Evolutionary conservation across 495 filamentous ascomycete genomes (phyloP).

Genomic region (Aspergillus hancockii): DNA sequence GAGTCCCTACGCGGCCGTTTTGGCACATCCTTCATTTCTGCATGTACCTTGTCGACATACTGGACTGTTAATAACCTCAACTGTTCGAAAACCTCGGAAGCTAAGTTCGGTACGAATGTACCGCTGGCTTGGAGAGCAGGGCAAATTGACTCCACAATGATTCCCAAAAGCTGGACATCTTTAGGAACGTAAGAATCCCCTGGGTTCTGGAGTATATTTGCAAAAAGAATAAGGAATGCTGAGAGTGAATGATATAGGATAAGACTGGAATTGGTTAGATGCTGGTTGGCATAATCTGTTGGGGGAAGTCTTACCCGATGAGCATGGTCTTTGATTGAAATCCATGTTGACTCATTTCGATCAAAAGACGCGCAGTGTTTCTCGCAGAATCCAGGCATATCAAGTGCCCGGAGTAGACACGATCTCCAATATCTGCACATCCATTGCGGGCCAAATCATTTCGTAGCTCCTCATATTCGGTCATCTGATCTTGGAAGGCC

Average conservation of each 20-base stretch:
- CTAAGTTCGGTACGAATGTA: not conserved
- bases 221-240: not conserved
- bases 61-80: not conserved
- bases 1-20: not conserved
- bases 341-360: not conserved
- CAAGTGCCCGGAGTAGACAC: not conserved
- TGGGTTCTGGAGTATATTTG: not conserved
- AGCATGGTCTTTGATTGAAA: not conserved
- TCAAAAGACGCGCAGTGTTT: not conserved
- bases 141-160: not conserved
- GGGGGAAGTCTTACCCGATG: not conserved
- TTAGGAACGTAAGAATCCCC: not conserved
- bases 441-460: not conserved
- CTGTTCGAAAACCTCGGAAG: not conserved
- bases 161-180: not conserved
- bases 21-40: not conserved
- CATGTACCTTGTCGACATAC: not conserved
- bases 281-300: not conserved
- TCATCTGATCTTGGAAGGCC: not conserved
- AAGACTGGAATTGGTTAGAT: not conserved
- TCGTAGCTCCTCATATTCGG: not conserved
- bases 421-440: not conserved
- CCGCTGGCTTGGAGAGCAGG: not conserved
- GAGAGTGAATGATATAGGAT: not conserved
- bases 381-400: not conserved